Conservation (phyloP, 305 asterid species). For the Solanum hybrid region DNA sequence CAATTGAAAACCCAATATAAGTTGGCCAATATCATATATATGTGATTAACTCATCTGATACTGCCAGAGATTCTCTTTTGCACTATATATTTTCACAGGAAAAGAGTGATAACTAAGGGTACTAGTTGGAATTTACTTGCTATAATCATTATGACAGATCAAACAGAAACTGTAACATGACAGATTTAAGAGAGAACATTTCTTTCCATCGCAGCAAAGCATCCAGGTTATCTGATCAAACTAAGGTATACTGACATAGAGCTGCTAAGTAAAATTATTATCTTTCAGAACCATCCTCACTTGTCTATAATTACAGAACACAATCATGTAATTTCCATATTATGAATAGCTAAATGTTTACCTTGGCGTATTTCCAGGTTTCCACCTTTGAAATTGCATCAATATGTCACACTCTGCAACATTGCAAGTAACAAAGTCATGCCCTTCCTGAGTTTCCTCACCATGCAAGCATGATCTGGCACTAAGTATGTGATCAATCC, state of each 20-base stretch:
- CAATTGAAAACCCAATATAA: not conserved
- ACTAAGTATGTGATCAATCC: slow-evolving; percentile 88
- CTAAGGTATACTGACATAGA: not conserved
- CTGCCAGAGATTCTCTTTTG: not conserved
- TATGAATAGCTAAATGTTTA: slow-evolving; percentile 21
- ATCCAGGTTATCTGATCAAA: not conserved
- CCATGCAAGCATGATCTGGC: slow-evolving; percentile 80
- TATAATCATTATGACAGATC: not conserved
- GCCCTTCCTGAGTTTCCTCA: slow-evolving; percentile 44
- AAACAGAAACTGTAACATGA: not conserved
- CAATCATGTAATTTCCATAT: not conserved
- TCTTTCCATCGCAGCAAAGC: not conserved
- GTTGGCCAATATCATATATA: not conserved
- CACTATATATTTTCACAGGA: not conserved
- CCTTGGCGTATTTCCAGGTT: slow-evolving; percentile 72
- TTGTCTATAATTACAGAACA: not conserved
- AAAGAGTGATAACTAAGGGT: not conserved
- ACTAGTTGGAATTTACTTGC: not conserved
- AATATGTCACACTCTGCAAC: slow-evolving; percentile 75
- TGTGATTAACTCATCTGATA: not conserved
- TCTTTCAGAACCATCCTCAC: not conserved
- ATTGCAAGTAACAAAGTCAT: slow-evolving; percentile 64
- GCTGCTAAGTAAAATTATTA: not conserved
- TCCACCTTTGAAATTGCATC: slow-evolving; percentile 81
- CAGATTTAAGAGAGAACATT: not conserved